A percentile compares a stretch with the other conserved stretches of the same genome.
Conservation (phyloP, 805 yeast genomes). For the Yueomyces sinensis region DNA sequence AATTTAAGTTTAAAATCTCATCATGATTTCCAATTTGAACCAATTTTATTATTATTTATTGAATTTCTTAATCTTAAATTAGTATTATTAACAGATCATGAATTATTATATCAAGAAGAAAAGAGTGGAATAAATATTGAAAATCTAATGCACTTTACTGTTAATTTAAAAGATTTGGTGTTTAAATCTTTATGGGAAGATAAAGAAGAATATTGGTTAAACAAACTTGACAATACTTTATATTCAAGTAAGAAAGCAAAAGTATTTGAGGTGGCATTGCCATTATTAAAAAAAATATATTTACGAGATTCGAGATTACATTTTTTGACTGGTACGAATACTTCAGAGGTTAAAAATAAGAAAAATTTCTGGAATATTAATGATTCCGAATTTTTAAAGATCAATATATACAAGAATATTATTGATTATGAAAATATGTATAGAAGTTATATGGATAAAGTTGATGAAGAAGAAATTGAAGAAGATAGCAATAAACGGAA, state of each 20-base stretch:
- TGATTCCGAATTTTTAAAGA: conserved; percentile 13
- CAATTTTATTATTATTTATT: conserved; percentile 7
- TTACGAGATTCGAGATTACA: conserved; percentile 19
- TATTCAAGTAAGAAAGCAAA: not conserved
- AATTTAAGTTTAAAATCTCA: not conserved
- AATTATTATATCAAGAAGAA: conserved; percentile 7
- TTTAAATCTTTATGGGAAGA: conserved; percentile 12
- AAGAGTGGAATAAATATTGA: conserved; percentile 7
- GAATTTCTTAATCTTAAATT: conserved; percentile 14
- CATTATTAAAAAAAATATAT: conserved; percentile 15
- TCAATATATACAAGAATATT: conserved; percentile 10
- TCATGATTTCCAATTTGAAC: not conserved
- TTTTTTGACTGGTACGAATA: conserved; percentile 7
- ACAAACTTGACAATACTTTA: not conserved
- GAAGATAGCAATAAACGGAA: conserved; percentile 22
- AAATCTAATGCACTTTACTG: conserved; percentile 7
- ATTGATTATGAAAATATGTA: conserved; percentile 17
- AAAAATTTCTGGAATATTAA: conserved; percentile 13
- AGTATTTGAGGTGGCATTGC: conserved; percentile 6
- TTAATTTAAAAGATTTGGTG: conserved; percentile 9
- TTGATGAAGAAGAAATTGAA: conserved; percentile 23
- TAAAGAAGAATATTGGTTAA: too few species aligned
- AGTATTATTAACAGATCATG: conserved; percentile 18
- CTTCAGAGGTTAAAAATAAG: not conserved
- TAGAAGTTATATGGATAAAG: conserved; percentile 7